A percentile compares a stretch with the other conserved stretches of the same genome.
These are phyloP conservation scores for Podochytrium sp. DNA, from an alignment of 192 early-diverging fungal species.

Conservation along the genomic window DNA sequence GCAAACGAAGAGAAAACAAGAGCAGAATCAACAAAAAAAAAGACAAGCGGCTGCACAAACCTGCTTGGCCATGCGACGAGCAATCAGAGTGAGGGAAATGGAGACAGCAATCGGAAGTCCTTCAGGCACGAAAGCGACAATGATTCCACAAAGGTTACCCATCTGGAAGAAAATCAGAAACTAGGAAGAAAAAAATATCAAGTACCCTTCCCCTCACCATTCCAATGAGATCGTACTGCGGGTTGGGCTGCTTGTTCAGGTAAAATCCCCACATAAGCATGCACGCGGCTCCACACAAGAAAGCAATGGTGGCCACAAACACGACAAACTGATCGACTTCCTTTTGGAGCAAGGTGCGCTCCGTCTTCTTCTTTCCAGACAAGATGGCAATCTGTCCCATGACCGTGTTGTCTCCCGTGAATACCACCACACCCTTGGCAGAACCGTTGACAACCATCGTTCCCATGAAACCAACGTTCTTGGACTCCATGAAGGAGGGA, in stretches of 20 bases:
- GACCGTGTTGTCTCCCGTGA: slow-evolving; percentile 76
- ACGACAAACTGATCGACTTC: slow-evolving; percentile 71
- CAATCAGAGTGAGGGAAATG: slow-evolving; percentile 75
- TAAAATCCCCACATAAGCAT: slow-evolving; percentile 28
- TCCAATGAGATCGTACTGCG: slow-evolving; percentile 23
- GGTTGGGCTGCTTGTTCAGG: slow-evolving; percentile 11
- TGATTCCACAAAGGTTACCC: slow-evolving; percentile 30
- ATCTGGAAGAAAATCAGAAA: too few relatives aligned
- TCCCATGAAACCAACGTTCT: slow-evolving; percentile 82
- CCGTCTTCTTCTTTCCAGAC: slow-evolving; percentile 34
- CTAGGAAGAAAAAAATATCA: too few relatives aligned
- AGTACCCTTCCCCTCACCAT: too few relatives aligned
- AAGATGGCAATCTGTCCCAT: slow-evolving; percentile 77
- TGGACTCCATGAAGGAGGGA: slow-evolving; percentile 75
- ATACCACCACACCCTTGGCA: slow-evolving; percentile 74
- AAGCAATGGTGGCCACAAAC: slow-evolving; percentile 61
- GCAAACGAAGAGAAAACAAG: not conserved
- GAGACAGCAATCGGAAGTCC: slow-evolving; percentile 82
- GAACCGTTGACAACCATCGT: slow-evolving; percentile 73
- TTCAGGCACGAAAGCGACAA: slow-evolving; percentile 49
- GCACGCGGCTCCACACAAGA: slow-evolving; percentile 12
- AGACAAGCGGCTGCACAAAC: not conserved
- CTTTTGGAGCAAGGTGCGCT: slow-evolving; percentile 58
- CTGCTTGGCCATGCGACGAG: slow-evolving; percentile 67
- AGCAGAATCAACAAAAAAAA: not conserved